phyloP scores from a whole-genome alignment of 1,139 yeast genomes.

The Dujonia santamariae region DNA sequence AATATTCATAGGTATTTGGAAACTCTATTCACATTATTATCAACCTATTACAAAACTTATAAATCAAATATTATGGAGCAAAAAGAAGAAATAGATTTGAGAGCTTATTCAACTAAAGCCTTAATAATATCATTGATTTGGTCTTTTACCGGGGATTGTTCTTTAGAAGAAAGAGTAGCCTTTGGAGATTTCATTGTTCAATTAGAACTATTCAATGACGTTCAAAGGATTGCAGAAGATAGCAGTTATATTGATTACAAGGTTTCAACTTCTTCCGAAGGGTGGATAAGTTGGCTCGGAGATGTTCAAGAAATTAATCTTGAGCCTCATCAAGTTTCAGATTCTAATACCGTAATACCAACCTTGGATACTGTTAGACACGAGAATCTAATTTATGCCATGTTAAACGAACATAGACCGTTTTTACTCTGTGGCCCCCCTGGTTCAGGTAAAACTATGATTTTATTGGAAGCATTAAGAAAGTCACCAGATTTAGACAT shows the following conservation, averaged over 20 bases:
- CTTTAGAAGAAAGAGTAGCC: constrained; percentile 31
- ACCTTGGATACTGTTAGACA: constrained; percentile 77
- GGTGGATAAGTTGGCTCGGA: constrained; percentile 47
- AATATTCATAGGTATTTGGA: constrained; percentile 35
- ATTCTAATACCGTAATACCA: constrained; percentile 69
- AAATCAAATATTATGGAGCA: too few species aligned
- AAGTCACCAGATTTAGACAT: constrained; percentile 57
- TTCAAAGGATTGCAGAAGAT: constrained; percentile 13
- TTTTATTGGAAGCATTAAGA: constrained; percentile 67
- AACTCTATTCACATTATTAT: constrained; percentile 30
- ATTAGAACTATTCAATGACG: constrained; percentile 14
- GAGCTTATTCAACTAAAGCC: constrained; percentile 33
- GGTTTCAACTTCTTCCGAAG: constrained; percentile 44
- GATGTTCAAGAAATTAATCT: constrained; percentile 48
- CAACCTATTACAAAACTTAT: constrained; percentile 2
- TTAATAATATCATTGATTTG: constrained; percentile 51
- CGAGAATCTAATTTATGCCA: constrained; percentile 55
- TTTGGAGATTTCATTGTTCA: constrained; percentile 34
- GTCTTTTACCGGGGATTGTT: constrained; percentile 69
- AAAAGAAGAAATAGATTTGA: not conserved
- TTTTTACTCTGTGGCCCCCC: constrained; percentile 92
- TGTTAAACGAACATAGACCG: constrained; percentile 58
- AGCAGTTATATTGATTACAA: constrained; percentile 38
- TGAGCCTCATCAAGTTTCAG: constrained; percentile 61
- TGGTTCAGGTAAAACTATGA: constrained; percentile 97